Evolutionary conservation across 768 basidiomycete species (phyloP), one percentile per base, ranked within the genome.

Genomic region (Cystobasidium tubakii): DNA sequence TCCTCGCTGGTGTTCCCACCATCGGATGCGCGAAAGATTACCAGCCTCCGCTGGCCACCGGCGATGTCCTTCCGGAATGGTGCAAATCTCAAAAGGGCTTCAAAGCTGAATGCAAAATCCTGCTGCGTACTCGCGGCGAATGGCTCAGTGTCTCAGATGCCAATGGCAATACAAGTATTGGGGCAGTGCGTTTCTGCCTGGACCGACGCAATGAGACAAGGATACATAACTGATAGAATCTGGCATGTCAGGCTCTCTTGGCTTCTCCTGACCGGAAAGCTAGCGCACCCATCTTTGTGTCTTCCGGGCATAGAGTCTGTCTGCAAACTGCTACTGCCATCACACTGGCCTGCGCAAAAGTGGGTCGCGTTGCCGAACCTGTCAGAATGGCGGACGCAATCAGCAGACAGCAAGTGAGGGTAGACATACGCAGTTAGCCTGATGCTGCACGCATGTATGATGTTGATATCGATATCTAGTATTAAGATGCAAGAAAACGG

Each of bases 201-300:
- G 7, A n/a, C 6, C 29, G n/a, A n/a, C 44, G 7, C 17, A 63
- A 21, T 0, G 17, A 1, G 1, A 1, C 4, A 10, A 31, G 31
- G 6, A 63, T 6, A 21, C 29, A 23, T 9, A 17, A 23, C 33
- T 34, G 33, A 46, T 6, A 6, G 65, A 17, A 21, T 13, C 23
- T 43, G 21, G 6, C 36, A 17, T 7, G 27, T 7, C 74, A 79
- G 78, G 79, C 79, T 0, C 34, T 79, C 17, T 62, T 74, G 42
- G 25, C 70, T 57, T 78, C 77, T 0, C 76, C 76, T 1, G 71
- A 67, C 23, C 43, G 29, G 1, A 66, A 31, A 23, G 76, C 78
- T 21, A 77, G 71, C 15, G 75, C 76, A 42, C 78, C 80, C 0
- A 57, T 79, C 44, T 81, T 76, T 62, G 75, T 81, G 53, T 79